phyloP scores from a whole-genome alignment of 805 yeast genomes.

The Tetrapisispora namnaoensis region DNA sequence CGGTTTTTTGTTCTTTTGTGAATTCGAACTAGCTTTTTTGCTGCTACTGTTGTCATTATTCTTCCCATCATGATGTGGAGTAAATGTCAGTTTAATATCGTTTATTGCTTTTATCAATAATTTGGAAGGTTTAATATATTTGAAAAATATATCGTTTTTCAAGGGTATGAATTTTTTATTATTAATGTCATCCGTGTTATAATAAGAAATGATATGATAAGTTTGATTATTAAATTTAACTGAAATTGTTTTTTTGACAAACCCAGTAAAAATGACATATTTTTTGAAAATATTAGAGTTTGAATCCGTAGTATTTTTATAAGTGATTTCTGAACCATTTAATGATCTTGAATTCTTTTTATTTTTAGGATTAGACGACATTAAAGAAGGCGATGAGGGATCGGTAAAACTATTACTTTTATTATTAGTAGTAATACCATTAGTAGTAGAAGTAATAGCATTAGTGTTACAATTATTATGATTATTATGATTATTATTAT shows the following conservation, averaged over 20 bases:
- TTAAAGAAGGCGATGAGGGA: no score
- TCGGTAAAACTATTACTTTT: no score
- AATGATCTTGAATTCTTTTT: background rate
- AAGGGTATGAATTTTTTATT: conserved; percentile 49
- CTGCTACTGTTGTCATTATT: background rate
- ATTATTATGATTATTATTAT: background rate
- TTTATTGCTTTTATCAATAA: conserved; percentile 48
- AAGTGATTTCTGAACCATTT: background rate
- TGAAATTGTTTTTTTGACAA: conserved; percentile 75
- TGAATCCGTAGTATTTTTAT: background rate
- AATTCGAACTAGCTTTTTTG: no score
- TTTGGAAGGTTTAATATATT: conserved; percentile 38
- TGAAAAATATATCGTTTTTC: conserved; percentile 39
- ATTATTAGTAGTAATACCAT: background rate
- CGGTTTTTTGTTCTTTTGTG: background rate
- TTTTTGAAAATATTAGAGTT: conserved; percentile 6
- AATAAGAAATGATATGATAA: conserved; percentile 65
- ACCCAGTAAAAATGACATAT: conserved; percentile 33
- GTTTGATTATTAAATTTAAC: conserved; percentile 34
- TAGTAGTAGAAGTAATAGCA: background rate
- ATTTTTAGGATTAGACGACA: background rate
- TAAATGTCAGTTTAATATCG: conserved; percentile 50
- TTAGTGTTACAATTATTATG: background rate
- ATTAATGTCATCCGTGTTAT: conserved; percentile 61
- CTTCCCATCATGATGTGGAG: conserved; percentile 12